Base-by-base conservation (phyloP, 345 rosid genomes). In the Balakata baccata region DNA sequence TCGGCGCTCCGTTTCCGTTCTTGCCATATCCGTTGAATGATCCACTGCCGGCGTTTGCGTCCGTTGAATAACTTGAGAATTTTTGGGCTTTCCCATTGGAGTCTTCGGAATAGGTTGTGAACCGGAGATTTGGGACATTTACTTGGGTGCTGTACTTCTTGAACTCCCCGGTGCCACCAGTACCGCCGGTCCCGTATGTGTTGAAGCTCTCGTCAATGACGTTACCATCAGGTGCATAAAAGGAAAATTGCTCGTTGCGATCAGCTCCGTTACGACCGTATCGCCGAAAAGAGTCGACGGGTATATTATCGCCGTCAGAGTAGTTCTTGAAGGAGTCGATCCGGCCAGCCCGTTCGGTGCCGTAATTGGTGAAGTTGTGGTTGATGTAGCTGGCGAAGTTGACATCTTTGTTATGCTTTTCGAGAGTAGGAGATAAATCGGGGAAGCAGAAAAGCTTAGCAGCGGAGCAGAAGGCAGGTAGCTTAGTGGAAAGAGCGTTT, bases 391-490 rank as follows among this genome's bases (percentile, higher is more conserved):
- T 29, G 11, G 86, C 84, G 29, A 94, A 94, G 74, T 81, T 81
- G 25, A 89, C 80, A 80, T 90, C 84, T 37, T 29, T 57, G 23
- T 56, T 63, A 16, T 39, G 38, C 49, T 54, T 74, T 2, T 63
- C 77, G 22, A 65, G 64, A 16, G 80, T 79, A 47, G 72, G 70
- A 0, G 64, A 7, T 43, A 72, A 58, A 12, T 45, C 78, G 2
- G 95, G 86, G 85, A 92, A 92, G 83, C 98, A 94, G 76, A 94
- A 87, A 64, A 92, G 97, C 13, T 84, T 80, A 0, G 98, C 98
- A 60, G 92, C 77, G 82, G 93, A 82, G 81, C 98, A 94, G 79
- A 94, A 92, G 14, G 88, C 82, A 0, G 87, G 84, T n/a, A 92
- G 83, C 29, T 89, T 90, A 7, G 84, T 47, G 54, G 87, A 82